Evolutionary conservation across 2,329 filamentous ascomycete species (phyloP), one percentile per base, ranked within the genome.

Genomic region (Diaporthe vexans): DNA sequence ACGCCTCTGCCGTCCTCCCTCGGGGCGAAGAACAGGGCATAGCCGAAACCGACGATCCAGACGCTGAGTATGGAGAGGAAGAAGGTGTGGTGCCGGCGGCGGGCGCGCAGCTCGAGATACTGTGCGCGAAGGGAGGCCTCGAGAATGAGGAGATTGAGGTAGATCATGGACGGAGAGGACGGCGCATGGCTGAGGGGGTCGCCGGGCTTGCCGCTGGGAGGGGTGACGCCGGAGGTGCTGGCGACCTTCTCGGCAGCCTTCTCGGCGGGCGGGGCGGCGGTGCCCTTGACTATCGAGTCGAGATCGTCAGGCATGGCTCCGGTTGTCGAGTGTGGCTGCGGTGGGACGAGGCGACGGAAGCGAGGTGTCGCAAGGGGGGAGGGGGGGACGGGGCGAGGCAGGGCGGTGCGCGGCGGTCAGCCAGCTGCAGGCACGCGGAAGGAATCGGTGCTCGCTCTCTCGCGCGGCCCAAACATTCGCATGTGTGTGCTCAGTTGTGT

Each of bases 91-190:
- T 98, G 94, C 21, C 97, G 93, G 63, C 95, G 91, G 56, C 97
- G 93, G 61, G 95, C 94, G 74, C 96, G 94, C 58, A 98, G 89
- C 76, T 95, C 94, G 73, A 99, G 91, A 84, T 97, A 98, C 80
- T 99, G 97, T 33, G 95, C 93, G 77, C 97, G 94, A 48, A 99
- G 88, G 7, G 95, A 98, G 65, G 95, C 95, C 83, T 99, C 97
- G 83, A 99, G 94, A 79, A 99, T 97, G 74, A 99, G 90, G 33
- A 99, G 93, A 84, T 99, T 99, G 80, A 99, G 92, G 85, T 99
- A 99, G 81, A 99, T 98, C 87, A 98, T 97, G 72, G 95, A 94
- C 59, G 95, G 95, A 21, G 94, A 95, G 81, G 94, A 96, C n/a
- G 95, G 95, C 21, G 96, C 91, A 76, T 93, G 91, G 79, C 92